phyloP scores from a whole-genome alignment of 192 early-diverging fungal genomes.

The Mortierella hygrophila region DNA sequence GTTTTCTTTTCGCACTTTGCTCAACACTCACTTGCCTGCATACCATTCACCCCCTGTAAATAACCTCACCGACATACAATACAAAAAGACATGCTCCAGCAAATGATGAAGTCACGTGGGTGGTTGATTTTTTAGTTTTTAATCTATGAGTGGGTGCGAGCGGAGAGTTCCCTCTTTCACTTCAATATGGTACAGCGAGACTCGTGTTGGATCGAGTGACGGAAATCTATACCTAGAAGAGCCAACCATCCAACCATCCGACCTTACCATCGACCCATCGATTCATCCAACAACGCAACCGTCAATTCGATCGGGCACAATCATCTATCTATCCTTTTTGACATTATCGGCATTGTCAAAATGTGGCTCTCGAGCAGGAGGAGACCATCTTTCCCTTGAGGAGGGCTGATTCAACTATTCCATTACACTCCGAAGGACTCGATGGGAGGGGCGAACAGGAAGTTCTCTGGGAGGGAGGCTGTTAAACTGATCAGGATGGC shows the following conservation, averaged over 20 bases:
- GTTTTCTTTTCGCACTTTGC: background rate
- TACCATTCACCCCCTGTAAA: background rate
- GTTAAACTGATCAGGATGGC: background rate
- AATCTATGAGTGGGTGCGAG: constrained; percentile 1
- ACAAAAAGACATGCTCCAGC: background rate
- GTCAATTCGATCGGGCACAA: background rate
- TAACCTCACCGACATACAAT: background rate
- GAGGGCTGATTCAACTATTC: background rate
- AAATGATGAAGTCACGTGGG: background rate
- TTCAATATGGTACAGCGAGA: constrained; percentile 40
- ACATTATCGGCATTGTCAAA: background rate
- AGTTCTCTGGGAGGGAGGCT: background rate
- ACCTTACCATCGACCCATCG: constrained; percentile 13
- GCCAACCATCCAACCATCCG: constrained; percentile 34
- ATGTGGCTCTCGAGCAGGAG: background rate
- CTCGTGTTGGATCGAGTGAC: constrained; percentile 14
- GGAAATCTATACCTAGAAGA: background rate
- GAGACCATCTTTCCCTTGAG: background rate
- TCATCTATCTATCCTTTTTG: background rate
- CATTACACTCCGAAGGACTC: background rate
- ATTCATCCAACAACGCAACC: constrained; percentile 1
- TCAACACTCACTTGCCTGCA: background rate
- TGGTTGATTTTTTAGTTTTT: constrained; percentile 21
- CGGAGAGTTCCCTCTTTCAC: constrained; percentile 47
- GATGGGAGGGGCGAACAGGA: background rate